Evolutionary conservation across 257 asterid genomes (phyloP), one percentile per base, ranked within the genome.

Genomic region (Phtheirospermum japonicum): DNA sequence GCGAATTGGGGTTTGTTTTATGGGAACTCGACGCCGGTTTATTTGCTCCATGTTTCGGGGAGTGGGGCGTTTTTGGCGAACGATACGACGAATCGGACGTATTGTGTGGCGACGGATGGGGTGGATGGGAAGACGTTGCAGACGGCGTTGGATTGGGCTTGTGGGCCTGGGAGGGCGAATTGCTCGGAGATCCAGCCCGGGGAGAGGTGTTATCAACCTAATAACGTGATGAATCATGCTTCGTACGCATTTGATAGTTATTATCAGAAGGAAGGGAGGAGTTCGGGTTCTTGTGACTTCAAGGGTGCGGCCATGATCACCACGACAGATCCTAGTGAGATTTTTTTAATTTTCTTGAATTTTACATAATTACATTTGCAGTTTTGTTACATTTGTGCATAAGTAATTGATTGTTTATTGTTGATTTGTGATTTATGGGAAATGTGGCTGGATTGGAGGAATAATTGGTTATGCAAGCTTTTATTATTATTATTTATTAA

Each of bases 141-240:
- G 76, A 68, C 99, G 23, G 97, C 99, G 14, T 79, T 89, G 71
- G 97, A 93, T 57, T 93, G 99, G 99, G 94, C 99, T 18, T 93
- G 99, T 68, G 99, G 99, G 28, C 95, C 95, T 0, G 99, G 99
- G 69, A 78, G 94, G 71, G 92, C 99, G 28, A 93, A 87, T 71
- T 93, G 99, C 72, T 80, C 96, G 2, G 96, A 89, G 66, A 83
- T 93, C 75, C 99, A 93, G 72, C 95, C 97, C 0, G 99, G 99
- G 67, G 84, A 93, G 83, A 85, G 83, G 48, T 93, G 99, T 71
- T 93, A 89, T 58, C 86, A 77, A 85, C 96, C 99, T 14, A 89
- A 93, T 71, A 82, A 81, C 67, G 99, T 89, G 70, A 81, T 62
- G 73, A 77, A 77, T 61, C 99, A 93, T 62, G 97, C 99, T 13